phyloP scores from a whole-genome alignment of 495 filamentous ascomycete genomes.

The Aspergillus sclerotiicarbonarius region DNA sequence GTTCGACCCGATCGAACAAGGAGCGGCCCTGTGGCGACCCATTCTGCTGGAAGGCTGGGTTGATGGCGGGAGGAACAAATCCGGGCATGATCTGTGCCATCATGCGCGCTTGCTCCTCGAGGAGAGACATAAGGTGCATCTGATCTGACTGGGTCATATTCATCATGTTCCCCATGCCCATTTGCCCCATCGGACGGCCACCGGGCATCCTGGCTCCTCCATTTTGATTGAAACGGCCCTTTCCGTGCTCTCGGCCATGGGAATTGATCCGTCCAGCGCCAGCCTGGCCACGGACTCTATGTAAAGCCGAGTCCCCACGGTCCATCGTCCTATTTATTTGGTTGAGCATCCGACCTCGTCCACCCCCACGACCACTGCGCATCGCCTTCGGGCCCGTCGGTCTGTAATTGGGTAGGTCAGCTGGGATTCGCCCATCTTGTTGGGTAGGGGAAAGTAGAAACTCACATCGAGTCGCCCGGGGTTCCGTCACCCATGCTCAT shows the following conservation, averaged over 20 bases:
- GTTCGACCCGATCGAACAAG: constrained; percentile 74
- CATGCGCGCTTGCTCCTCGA: constrained; percentile 86
- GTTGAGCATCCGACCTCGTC: constrained; percentile 73
- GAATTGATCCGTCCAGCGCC: constrained; percentile 75
- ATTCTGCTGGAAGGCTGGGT: constrained; percentile 53
- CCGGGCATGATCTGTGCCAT: constrained; percentile 66
- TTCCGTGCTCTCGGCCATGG: constrained; percentile 68
- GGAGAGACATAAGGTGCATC: constrained; percentile 77
- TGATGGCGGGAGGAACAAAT: constrained; percentile 48
- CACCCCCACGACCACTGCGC: constrained; percentile 64
- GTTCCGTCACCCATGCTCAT: constrained; percentile 75
- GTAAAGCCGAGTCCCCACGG: constrained; percentile 71
- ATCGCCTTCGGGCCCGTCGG: constrained; percentile 95
- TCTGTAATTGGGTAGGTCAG: constrained; percentile 44
- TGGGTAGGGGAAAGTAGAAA: constrained; percentile 15
- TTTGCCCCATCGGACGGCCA: constrained; percentile 49
- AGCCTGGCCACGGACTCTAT: constrained; percentile 72
- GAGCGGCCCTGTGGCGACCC: constrained; percentile 58
- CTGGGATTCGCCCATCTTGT: constrained; percentile 17
- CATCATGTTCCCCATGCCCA: constrained; percentile 52
- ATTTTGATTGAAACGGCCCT: constrained; percentile 56
- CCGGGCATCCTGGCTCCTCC: constrained; percentile 34
- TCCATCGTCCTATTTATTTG: constrained; percentile 88
- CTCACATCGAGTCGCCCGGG: constrained; percentile 66
- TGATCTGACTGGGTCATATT: constrained; percentile 66